Conservation (phyloP, 768 basidiomycete species). For the Porpolomopsis calyptriformis region DNA sequence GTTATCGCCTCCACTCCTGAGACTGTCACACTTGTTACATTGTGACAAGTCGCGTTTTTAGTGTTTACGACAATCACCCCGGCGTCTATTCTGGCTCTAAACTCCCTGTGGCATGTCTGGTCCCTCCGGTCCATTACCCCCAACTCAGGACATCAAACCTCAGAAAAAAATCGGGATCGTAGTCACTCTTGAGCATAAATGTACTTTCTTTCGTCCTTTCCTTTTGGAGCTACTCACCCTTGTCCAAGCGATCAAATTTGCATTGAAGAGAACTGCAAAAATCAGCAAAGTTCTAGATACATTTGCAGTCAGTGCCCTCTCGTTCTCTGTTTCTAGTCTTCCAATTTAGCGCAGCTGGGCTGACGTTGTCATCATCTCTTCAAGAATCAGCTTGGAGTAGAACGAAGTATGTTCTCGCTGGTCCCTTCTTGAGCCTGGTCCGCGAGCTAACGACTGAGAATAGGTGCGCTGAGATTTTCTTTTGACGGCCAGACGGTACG, state of each 20-base stretch:
- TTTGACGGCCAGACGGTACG: conserved; percentile 2
- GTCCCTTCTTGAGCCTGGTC: neutral
- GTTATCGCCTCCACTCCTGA: neutral
- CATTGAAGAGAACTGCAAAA: conserved; percentile 12
- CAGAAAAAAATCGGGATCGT: conserved; percentile 12
- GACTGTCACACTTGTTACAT: neutral
- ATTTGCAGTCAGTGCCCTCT: conserved; percentile 15
- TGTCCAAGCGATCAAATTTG: conserved; percentile 13
- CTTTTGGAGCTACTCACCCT: neutral
- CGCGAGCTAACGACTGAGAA: neutral
- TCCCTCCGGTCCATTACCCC: neutral
- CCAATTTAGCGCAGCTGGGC: neutral
- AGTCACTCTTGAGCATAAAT: conserved; percentile 10
- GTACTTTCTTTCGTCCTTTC: conserved; percentile 3
- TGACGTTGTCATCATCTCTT: neutral
- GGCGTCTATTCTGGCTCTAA: neutral
- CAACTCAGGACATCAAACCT: neutral
- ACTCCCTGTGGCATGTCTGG: neutral
- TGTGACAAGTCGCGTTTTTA: conserved; percentile 1
- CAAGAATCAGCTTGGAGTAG: conserved; percentile 1
- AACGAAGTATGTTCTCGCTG: neutral
- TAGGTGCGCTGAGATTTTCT: conserved; percentile 4
- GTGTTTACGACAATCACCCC: neutral
- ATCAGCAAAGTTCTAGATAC: conserved; percentile 14
- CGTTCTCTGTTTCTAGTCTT: neutral